Conservation (phyloP, 2,329 filamentous ascomycete species). For the Leptodontidium sp. region DNA sequence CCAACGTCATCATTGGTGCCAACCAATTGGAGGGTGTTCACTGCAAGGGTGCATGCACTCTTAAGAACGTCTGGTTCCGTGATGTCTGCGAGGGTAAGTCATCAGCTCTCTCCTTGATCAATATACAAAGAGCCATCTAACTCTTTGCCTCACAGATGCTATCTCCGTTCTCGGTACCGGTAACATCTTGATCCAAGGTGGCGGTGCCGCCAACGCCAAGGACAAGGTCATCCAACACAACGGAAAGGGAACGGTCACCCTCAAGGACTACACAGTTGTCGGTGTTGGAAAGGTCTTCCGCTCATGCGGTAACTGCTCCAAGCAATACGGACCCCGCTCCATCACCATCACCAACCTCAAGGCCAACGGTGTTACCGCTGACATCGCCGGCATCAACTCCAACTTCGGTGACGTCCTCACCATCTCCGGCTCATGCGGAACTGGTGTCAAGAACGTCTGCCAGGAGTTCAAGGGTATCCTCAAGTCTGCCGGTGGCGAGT, state of each 20-base stretch:
- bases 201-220: slow-evolving; percentile 47
- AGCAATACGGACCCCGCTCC: slow-evolving; percentile 43
- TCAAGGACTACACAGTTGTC: slow-evolving; percentile 51
- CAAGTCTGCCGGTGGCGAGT: slow-evolving; percentile 27
- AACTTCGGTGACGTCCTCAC: slow-evolving; percentile 50
- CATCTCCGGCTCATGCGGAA: slow-evolving; percentile 40
- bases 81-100: slow-evolving; percentile 25
- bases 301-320: slow-evolving; percentile 55
- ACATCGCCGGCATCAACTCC: slow-evolving; percentile 50
- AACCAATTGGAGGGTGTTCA: slow-evolving; percentile 60
- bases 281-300: slow-evolving; percentile 56
- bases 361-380: slow-evolving; percentile 44
- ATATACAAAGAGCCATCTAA: not conserved
- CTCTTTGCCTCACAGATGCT: slow-evolving; percentile 29
- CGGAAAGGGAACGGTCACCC: slow-evolving; percentile 45
- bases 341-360: slow-evolving; percentile 46
- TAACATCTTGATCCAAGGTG: slow-evolving; percentile 48
- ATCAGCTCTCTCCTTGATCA: slow-evolving; percentile 4
- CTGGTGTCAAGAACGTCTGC: slow-evolving; percentile 34
- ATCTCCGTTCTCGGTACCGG: slow-evolving; percentile 48
- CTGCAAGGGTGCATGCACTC: slow-evolving; percentile 57
- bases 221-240: slow-evolving; percentile 51
- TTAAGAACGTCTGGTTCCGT: slow-evolving; percentile 54
- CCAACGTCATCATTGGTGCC: slow-evolving; percentile 62
- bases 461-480: slow-evolving; percentile 38